Conservation (phyloP, 768 basidiomycete genomes). For the Hericium coralloides region DNA sequence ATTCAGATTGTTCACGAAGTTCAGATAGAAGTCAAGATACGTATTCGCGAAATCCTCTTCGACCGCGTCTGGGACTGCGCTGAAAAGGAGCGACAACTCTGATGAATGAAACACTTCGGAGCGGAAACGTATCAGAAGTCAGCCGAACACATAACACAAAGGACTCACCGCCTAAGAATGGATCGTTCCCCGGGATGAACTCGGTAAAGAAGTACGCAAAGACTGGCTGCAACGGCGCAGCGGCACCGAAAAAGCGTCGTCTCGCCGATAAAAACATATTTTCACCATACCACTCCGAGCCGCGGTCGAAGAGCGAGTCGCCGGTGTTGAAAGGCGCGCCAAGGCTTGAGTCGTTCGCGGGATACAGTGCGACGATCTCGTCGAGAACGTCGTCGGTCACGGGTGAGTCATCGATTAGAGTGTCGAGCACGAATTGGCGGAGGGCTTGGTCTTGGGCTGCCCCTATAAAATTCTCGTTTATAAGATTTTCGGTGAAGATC, state of each 20-base stretch:
- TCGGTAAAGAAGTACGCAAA: constrained; percentile 50
- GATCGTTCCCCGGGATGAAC: constrained; percentile 46
- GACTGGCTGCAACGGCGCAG: constrained; percentile 35
- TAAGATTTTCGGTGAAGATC: constrained; percentile 30
- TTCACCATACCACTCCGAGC: constrained; percentile 49
- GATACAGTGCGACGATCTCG: constrained; percentile 32
- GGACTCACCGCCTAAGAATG: constrained; percentile 35
- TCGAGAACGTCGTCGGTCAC: constrained; percentile 32
- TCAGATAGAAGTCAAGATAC: constrained; percentile 45
- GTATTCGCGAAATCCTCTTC: constrained; percentile 39
- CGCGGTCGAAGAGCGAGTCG: constrained; percentile 49
- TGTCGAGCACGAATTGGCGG: constrained; percentile 35
- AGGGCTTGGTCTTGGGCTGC: constrained; percentile 35
- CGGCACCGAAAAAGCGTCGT: constrained; percentile 41
- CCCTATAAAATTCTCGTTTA: constrained; percentile 28
- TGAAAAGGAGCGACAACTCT: constrained; percentile 41
- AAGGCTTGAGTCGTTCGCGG: constrained; percentile 34
- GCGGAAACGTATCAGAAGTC: not conserved
- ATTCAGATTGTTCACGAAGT: constrained; percentile 45
- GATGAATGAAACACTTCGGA: constrained; percentile 39
- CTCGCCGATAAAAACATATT: constrained; percentile 46
- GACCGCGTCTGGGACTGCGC: constrained; percentile 29
- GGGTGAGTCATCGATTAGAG: constrained; percentile 46
- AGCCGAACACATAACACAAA: not conserved
- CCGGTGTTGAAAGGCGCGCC: constrained; percentile 43